Base-by-base conservation (phyloP, 805 yeast genomes). In the Kockiozyma suomiensis region DNA sequence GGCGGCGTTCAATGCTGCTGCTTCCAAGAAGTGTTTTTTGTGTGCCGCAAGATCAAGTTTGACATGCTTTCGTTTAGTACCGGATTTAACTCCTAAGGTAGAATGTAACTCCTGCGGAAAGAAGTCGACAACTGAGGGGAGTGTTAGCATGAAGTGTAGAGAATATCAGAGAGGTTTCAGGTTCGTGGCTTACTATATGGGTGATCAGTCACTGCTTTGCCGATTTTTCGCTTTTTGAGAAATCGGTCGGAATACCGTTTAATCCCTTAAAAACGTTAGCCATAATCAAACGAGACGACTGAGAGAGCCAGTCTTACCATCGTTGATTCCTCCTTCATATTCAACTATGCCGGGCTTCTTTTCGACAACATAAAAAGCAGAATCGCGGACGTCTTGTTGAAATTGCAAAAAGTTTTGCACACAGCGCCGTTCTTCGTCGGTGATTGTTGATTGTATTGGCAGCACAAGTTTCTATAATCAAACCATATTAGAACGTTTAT, bases 201-300 rank as follows among this genome's bases (percentile, higher is more conserved):
- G 37, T 65, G 68, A 30, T 65, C 68, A 13, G 61, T 23, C 32
- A 64, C 59, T 7, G 61, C 46, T 37, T 61, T 61, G 13, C 68
- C 62, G 17, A 26, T 38, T 42, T 58, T 59, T 12, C 57, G 56
- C 38, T 51, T 51, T 33, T 50, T 54, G 1, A 61, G 56, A 45
- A 62, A 65, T 21, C 66, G 50, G 47, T 67, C 70, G 2, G 70
- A 62, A 50, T 67, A 67, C 7, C 70, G 63, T 48, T 67, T 66
- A 43, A 67, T 67, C 7, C 63, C 64, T 59, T 19, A 10, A 21
- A 3, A 17, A 10, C 41, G 4, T 17, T 23, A 17, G 32, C 19
- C 17, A 21, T 15, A 15, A 7, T n/a, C 10, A 4, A 13, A 2
- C 2, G 15, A 26, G 15, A 26, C 8, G 12, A 40, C n/a, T 15